Conservation (phyloP, 495 filamentous ascomycete species). For the Penicillium bovifimosum region DNA sequence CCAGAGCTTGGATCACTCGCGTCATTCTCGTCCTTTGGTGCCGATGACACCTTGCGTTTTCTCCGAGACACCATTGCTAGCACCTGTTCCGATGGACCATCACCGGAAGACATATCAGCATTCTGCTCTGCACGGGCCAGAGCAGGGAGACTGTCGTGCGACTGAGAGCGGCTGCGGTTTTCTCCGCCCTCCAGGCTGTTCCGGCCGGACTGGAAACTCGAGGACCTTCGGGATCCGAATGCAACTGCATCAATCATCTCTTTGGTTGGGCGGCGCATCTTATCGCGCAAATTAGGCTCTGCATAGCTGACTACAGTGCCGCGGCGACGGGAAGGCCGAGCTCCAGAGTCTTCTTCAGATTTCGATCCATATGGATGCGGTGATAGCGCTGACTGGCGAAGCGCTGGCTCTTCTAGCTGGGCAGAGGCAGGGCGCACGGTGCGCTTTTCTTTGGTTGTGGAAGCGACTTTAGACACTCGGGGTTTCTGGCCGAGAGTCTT, state of each 20-base stretch:
- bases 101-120: slow-evolving; percentile 1
- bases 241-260: slow-evolving; percentile 67
- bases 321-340: slow-evolving; percentile 58
- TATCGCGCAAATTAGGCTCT: slow-evolving; percentile 76
- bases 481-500: slow-evolving; percentile 8
- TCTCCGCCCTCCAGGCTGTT: slow-evolving; percentile 18
- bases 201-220: slow-evolving; percentile 21
- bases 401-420: slow-evolving; percentile 9
- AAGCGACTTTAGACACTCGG: slow-evolving; percentile 1
- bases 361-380: slow-evolving; percentile 3
- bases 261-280: slow-evolving; percentile 80
- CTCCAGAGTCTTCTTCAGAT: slow-evolving; percentile 22
- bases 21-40: slow-evolving; percentile 7
- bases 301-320: slow-evolving; percentile 72
- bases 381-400: slow-evolving; percentile 1
- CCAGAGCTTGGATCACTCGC: neutral
- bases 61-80: slow-evolving; percentile 24
- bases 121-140: slow-evolving; percentile 5
- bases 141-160: neutral
- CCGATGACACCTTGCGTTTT: slow-evolving; percentile 29
- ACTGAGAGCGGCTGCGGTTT: slow-evolving; percentile 3
- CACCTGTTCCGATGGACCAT: slow-evolving; percentile 6
- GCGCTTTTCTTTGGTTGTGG: slow-evolving; percentile 15
- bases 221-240: slow-evolving; percentile 38
- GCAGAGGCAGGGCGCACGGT: neutral